Base-by-base conservation (phyloP, 2,329 filamentous ascomycete genomes). In the Eutypa lata region DNA sequence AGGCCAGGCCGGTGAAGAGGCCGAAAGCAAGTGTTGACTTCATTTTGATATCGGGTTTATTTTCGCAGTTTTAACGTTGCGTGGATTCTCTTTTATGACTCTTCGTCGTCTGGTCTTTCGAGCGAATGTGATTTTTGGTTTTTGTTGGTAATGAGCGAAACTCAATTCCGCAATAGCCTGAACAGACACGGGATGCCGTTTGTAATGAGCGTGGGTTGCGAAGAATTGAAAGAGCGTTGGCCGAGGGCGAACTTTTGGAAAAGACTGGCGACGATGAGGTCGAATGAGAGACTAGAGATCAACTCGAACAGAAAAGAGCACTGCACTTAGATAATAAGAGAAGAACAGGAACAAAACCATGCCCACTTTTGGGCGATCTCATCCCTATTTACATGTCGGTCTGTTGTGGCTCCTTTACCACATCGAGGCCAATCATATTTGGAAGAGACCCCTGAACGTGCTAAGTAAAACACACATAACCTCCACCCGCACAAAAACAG, bases 11-110 rank as follows among this genome's bases (percentile, higher is more conserved):
- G 58, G 65, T 57, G 48, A 69, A 56, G 38, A 68, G 61, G 62
- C 65, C 67, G 28, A 69, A 52, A 47, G 64, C 66, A 57, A 68
- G 59, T 51, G 63, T 65, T 51, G 65, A 68, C 67, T 69, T 69
- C 67, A 69, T 69, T 51, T 60, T 68, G 61, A 58, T 53, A 38
- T 24, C 46, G 37, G 44, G 50, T 28, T 43, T 31, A 13, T 52
- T 51, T 19, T 11, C 50, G 18, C 49, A 8, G n/a, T 21, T 50
- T 49, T 52, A 33, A 50, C 19, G n/a, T 48, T 37, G 16, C 26
- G 26, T 6, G 10, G 10, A 26, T 33, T 54, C 45, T 56, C 50
- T 51, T 50, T 57, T 60, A 62, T 61, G 49, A 62, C 67, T 64
- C 59, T 60, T 64, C 61, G 63, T 60, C 55, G 62, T 57, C 56